phyloP scores from a whole-genome alignment of 176 grass and related monocot species.

The Triticum monococcum region DNA sequence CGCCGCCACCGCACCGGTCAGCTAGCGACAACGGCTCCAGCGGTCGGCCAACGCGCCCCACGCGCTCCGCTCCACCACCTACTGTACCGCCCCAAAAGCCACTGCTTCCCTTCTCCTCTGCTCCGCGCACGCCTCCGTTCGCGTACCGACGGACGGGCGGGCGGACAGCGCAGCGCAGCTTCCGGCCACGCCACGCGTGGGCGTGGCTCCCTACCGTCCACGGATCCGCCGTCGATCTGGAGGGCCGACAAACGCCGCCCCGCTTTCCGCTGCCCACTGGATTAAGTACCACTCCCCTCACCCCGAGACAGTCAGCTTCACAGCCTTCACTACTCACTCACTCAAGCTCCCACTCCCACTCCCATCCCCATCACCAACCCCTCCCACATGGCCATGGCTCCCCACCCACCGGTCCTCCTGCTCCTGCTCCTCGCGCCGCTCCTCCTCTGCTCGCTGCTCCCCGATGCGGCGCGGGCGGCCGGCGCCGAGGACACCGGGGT shows the following conservation, averaged over 20 bases:
- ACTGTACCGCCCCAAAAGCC: background rate
- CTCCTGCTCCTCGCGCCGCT: slow-evolving; percentile 20
- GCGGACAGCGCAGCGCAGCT: background rate
- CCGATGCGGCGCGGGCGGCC: background rate
- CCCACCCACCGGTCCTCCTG: background rate
- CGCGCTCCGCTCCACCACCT: background rate
- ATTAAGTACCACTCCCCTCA: slow-evolving; percentile 15
- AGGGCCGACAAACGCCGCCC: slow-evolving; percentile 15
- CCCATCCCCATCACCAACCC: slow-evolving; percentile 26
- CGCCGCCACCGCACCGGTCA: background rate
- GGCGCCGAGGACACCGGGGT: background rate
- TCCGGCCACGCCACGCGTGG: background rate
- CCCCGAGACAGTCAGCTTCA: background rate
- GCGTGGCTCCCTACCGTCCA: background rate
- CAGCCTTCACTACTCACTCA: too few species aligned
- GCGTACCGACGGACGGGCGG: background rate
- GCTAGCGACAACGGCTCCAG: background rate
- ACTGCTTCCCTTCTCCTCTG: background rate
- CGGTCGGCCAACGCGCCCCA: too few species aligned
- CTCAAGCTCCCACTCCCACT: slow-evolving; percentile 5
- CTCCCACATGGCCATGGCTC: slow-evolving; percentile 34
- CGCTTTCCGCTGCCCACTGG: background rate
- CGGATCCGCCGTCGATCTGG: slow-evolving; percentile 5
- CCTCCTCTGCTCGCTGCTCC: slow-evolving; percentile 14
- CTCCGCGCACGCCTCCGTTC: background rate